These are phyloP conservation scores for Geranium incanum DNA, from an alignment of 441 rosid genomes.

Conservation along the genomic window DNA sequence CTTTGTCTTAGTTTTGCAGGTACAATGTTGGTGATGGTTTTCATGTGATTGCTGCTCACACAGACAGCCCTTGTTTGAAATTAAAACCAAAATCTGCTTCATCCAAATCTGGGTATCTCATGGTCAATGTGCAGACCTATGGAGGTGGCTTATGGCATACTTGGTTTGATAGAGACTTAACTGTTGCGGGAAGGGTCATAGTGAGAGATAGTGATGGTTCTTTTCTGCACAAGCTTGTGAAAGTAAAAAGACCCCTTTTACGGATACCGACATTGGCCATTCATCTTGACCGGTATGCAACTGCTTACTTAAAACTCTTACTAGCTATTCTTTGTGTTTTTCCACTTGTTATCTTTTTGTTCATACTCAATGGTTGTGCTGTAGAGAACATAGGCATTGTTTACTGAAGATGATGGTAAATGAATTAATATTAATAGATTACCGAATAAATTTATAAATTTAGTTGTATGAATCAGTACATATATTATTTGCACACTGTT, in stretches of 20 bases:
- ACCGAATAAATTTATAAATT: background rate
- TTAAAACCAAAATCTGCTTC: slow-evolving; percentile 86
- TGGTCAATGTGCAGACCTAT: slow-evolving; percentile 91
- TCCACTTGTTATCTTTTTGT: background rate
- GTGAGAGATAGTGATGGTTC: slow-evolving; percentile 60
- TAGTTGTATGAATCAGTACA: background rate
- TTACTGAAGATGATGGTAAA: background rate
- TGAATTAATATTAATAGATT: background rate
- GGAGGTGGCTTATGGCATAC: slow-evolving; percentile 98
- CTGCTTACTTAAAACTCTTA: slow-evolving; percentile 15
- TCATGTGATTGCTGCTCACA: slow-evolving; percentile 85
- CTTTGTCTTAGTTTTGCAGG: slow-evolving; percentile 42
- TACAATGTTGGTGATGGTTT: slow-evolving; percentile 72
- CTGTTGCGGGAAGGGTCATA: slow-evolving; percentile 88
- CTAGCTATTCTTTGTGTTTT: background rate
- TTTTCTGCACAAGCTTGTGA: slow-evolving; percentile 70
- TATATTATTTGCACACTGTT: background rate
- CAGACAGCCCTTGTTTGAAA: slow-evolving; percentile 92
- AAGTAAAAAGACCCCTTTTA: slow-evolving; percentile 69
- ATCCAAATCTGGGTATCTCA: slow-evolving; percentile 65
- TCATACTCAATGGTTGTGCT: background rate
- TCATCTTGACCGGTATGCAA: slow-evolving; percentile 73
- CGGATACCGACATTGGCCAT: slow-evolving; percentile 86
- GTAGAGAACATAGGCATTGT: background rate
- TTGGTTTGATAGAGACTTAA: slow-evolving; percentile 94